These are phyloP conservation scores for Harrya chromipes DNA, from an alignment of 768 basidiomycete species.

Conservation along the genomic window DNA sequence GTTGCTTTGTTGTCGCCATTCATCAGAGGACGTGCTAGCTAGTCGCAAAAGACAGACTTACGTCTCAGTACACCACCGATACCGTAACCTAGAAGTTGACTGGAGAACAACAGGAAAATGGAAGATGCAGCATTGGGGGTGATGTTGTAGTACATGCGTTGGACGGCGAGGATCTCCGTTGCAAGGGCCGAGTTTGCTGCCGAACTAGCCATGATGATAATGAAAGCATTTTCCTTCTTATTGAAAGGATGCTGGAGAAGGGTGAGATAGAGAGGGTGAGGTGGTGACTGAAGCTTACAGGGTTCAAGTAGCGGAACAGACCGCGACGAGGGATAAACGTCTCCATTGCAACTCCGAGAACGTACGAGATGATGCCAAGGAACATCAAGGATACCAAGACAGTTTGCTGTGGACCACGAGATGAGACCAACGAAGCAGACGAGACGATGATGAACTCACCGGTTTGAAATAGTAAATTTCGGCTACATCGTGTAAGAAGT, in stretches of 20 bases:
- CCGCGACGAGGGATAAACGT: slow-evolving; percentile 45
- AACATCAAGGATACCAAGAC: slow-evolving; percentile 52
- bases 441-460: slow-evolving; percentile 21
- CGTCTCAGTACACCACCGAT: slow-evolving; percentile 53
- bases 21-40: neutral
- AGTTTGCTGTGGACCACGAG: slow-evolving; percentile 40
- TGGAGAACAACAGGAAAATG: slow-evolving; percentile 41
- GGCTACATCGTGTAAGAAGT: slow-evolving; percentile 28
- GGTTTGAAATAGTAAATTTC: slow-evolving; percentile 64
- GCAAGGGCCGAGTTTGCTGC: slow-evolving; percentile 52
- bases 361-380: slow-evolving; percentile 47
- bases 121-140: slow-evolving; percentile 44
- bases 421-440: neutral
- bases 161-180: slow-evolving; percentile 53
- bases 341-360: slow-evolving; percentile 47
- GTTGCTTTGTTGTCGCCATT: slow-evolving; percentile 10
- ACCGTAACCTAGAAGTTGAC: slow-evolving; percentile 46
- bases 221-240: slow-evolving; percentile 58
- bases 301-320: slow-evolving; percentile 49
- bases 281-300: slow-evolving; percentile 22
- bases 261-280: neutral
- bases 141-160: slow-evolving; percentile 51
- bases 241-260: slow-evolving; percentile 51
- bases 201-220: slow-evolving; percentile 55
- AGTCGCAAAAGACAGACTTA: slow-evolving; percentile 17